Percentiles rank a stretch among this genome's conserved stretches.
Evolutionary conservation across 2,329 filamentous ascomycete species (phyloP).

Genomic region (Sarocladium strictum): DNA sequence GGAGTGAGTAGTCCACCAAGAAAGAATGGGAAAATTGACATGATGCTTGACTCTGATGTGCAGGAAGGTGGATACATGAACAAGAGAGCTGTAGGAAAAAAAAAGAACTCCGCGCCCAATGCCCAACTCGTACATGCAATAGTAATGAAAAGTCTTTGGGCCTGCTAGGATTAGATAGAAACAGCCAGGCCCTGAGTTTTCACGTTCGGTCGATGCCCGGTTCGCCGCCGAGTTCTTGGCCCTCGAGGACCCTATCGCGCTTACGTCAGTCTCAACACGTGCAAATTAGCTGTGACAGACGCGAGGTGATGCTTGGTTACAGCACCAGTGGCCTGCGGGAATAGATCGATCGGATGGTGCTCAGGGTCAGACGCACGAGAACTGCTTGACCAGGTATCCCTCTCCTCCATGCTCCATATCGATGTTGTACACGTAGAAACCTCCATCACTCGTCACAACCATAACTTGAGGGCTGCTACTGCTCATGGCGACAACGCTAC

Average conservation of each 20-base stretch:
- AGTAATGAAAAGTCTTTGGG: too few relatives aligned
- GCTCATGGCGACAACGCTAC: conserved; percentile 96
- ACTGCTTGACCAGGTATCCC: conserved; percentile 84
- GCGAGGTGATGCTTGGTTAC: too few relatives aligned
- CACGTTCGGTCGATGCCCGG: not conserved
- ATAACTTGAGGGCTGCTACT: conserved; percentile 93
- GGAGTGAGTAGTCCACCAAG: too few relatives aligned
- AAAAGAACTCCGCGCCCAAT: conserved; percentile 3
- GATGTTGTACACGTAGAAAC: conserved; percentile 91
- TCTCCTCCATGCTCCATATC: conserved; percentile 93
- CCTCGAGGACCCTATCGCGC: not conserved
- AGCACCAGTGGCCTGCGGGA: too few relatives aligned
- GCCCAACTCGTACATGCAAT: not conserved
- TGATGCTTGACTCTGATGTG: too few relatives aligned
- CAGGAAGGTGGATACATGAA: too few relatives aligned
- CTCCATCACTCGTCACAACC: conserved; percentile 94
- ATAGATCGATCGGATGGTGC: not conserved
- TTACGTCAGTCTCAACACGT: not conserved
- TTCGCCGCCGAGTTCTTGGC: not conserved
- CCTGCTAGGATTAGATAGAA: too few relatives aligned
- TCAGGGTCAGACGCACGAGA: conserved; percentile 65
- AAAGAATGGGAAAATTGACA: too few relatives aligned
- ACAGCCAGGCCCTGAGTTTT: too few relatives aligned
- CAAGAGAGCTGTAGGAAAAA: too few relatives aligned
- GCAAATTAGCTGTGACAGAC: too few relatives aligned